Evolutionary conservation across 78 protist genomes (phyloP).

Genomic region (Tieghemostelium lacteum): DNA sequence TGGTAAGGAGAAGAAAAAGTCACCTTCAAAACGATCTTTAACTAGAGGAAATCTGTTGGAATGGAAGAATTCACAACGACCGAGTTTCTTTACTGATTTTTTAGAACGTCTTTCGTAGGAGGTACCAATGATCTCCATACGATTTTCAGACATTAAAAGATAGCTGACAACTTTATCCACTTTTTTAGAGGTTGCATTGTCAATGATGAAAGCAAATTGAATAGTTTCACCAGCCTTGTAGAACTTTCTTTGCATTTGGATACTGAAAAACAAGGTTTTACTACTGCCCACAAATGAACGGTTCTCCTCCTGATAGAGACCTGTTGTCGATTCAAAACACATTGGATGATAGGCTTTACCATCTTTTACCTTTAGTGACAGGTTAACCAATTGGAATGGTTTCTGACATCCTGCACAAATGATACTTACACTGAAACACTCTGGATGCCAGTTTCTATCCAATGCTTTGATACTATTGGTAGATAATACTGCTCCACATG

Average conservation of each 20-base stretch:
- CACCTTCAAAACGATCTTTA: slow-evolving; percentile 79
- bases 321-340: slow-evolving; percentile 67
- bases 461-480: slow-evolving; percentile 63
- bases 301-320: slow-evolving; percentile 63
- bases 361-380: slow-evolving; percentile 66
- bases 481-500: slow-evolving; percentile 38
- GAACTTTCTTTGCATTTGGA: slow-evolving; percentile 72
- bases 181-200: slow-evolving; percentile 50
- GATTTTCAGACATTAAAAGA: slow-evolving; percentile 37
- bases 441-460: slow-evolving; percentile 73
- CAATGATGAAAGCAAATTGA: slow-evolving; percentile 72
- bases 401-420: slow-evolving; percentile 78
- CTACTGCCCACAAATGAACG: slow-evolving; percentile 33
- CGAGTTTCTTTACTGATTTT: slow-evolving; percentile 37
- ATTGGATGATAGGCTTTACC: slow-evolving; percentile 56
- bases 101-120: slow-evolving; percentile 55
- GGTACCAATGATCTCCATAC: slow-evolving; percentile 68
- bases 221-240: slow-evolving; percentile 71
- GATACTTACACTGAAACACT: slow-evolving; percentile 63
- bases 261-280: slow-evolving; percentile 46
- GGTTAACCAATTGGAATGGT: slow-evolving; percentile 49
- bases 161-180: slow-evolving; percentile 71
- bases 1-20: slow-evolving; percentile 59
- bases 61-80: slow-evolving; percentile 59
- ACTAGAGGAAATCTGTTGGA: slow-evolving; percentile 57